Evolutionary conservation across 176 grass and related monocot genomes (phyloP), one percentile per base, ranked within the genome.

Genomic region (Cymbopogon citratus): DNA sequence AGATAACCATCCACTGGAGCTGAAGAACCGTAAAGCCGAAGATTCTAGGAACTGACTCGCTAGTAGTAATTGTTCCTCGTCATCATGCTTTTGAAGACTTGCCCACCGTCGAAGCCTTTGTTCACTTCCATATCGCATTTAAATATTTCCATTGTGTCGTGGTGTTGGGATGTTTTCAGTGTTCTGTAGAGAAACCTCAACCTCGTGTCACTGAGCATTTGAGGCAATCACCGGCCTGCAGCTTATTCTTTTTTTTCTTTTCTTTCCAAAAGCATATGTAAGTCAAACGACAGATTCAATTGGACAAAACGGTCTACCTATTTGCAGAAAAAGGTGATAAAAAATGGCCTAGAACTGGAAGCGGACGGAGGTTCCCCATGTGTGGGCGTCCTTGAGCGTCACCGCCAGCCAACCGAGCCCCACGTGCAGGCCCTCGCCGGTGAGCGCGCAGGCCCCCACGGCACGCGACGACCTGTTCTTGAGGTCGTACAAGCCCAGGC

Each of bases 381-480:
- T 11, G n/a, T 70, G 78, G 48, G 46, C 48, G 46, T 81, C 33
- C 48, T 81, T 81, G 31, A 81, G 48, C 7, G 46, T 81, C 1
- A 49, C 65, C 14, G 78, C 78, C 33, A 81, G 65, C 78, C 78
- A 81, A 35, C 34, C 65, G 48, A 81, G 67, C 5, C 65, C 78
- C 23, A 40, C 65, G n/a, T 18, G 21, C 8, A 80, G 65, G 0
- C 78, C 65, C 0, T 69, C 33, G 46, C 46, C 78, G 48, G 65
- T 81, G 48, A 81, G 78, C n/a, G 78, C 65, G 65, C 78, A 81
- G n/a, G 78, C 23, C 13, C 48, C 78, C 48, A 81, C 78, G 46
- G 38, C 78, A 3, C 78, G 78, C 46, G 46, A 69, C 46, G 65
- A 0, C 65, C 78, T 51, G 48, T 81, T 81, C 65, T 57, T 81